Evolutionary conservation across 495 filamentous ascomycete genomes (phyloP).

Genomic region (Thermothielavioides terrestris): DNA sequence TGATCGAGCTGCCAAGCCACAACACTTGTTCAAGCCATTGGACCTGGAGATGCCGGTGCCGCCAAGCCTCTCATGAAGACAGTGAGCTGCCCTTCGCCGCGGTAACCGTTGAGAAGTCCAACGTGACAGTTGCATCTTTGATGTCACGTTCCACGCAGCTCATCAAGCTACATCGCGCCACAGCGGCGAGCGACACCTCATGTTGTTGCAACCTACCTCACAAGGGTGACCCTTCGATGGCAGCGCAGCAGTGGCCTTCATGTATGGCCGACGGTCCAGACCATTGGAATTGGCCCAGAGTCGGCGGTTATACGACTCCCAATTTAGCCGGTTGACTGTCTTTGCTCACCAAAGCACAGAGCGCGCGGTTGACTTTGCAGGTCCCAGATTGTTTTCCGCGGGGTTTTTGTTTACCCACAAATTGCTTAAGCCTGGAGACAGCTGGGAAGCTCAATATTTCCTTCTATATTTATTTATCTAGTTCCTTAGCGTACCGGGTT

Average conservation of each 20-base stretch:
- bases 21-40: no score
- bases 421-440: background rate
- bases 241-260: background rate
- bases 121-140: no score
- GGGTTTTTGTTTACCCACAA: slow-evolving; percentile 10
- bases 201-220: background rate
- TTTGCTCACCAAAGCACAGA: background rate
- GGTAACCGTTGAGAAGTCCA: no score
- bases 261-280: background rate
- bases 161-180: no score
- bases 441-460: background rate
- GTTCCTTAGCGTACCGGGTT: background rate
- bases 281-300: background rate
- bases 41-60: no score
- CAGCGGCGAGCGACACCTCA: background rate
- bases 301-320: background rate
- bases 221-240: background rate
- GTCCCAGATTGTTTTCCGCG: slow-evolving; percentile 5
- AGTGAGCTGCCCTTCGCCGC: no score
- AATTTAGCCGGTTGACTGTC: slow-evolving; percentile 3
- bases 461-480: slow-evolving; percentile 10
- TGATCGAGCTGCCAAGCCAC: no score
- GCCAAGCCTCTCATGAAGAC: no score
- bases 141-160: background rate
- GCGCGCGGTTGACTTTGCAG: background rate